Evolutionary conservation across 768 basidiomycete genomes (phyloP), one percentile per base, ranked within the genome.

Genomic region (Panus rudis): DNA sequence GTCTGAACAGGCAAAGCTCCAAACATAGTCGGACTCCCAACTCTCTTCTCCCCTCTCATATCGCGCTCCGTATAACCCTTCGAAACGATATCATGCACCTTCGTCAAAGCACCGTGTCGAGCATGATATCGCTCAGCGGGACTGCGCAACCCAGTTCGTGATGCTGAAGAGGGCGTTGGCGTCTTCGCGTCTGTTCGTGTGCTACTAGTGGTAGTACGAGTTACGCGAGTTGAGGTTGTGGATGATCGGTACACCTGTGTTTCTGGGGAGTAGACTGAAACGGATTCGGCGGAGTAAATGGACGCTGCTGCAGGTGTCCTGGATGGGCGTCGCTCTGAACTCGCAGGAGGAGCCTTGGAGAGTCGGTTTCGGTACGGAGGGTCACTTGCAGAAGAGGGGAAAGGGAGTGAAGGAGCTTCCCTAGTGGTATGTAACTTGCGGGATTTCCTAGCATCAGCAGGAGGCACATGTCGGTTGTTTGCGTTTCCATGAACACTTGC

Each of bases 21-120:
- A 25, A 46, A 42, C 45, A 46, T 46, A 35, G 45, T 50, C 11
- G 49, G 45, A 25, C 49, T 50, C 27, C 22, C 19, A 16, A 39
- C 39, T 8, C 30, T 30, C 30, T 39, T 37, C 37, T 37, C 45
- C 2, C 45, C 49, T 3, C 32, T 6, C 25, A 39, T 14, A 3
- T 42, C 34, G 22, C 44, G 23, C 16, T 26, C 33, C 17, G 30
- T 40, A 21, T 23, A 50, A 17, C 45, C 35, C 41, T 43, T 27
- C 27, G 45, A 44, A 10, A 50, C 13, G 23, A 50, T 47, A 22
- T 39, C 19, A 6, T 31, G 41, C n/a, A 50, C 45, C 41, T 33
- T 38, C 16, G 34, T 22, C 17, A 43, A 20, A 13, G 45, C 49
- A 2, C 20, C 39, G 14, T 45, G 43, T 4, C 31, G 21, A 33